Percentiles rank a stretch among this genome's conserved stretches.
Evolutionary conservation across 495 filamentous ascomycete genomes (phyloP).

Genomic region (Penicillium argentinense): DNA sequence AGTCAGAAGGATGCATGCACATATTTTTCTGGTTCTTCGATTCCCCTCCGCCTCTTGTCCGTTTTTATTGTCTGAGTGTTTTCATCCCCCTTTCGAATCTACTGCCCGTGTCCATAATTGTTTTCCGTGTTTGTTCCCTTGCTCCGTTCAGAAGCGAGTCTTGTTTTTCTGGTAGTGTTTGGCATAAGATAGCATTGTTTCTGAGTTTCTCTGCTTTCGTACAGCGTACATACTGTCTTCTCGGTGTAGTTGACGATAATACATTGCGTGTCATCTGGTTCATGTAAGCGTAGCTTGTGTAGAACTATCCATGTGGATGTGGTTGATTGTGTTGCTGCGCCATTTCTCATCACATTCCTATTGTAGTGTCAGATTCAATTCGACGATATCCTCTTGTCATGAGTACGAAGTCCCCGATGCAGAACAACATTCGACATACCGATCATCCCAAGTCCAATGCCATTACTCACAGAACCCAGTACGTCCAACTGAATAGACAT

Average conservation of each 20-base stretch:
- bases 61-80: conserved; percentile 19
- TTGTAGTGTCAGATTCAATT: no score
- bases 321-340: no score
- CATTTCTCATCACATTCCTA: no score
- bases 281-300: background rate
- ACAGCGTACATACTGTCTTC: conserved; percentile 19
- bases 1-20: conserved; percentile 23
- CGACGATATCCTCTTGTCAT: no score
- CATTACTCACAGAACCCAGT: no score
- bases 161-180: conserved; percentile 25
- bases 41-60: conserved; percentile 5
- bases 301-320: no score
- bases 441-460: no score
- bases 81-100: conserved; percentile 22
- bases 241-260: conserved; percentile 15
- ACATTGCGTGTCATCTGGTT: conserved; percentile 11
- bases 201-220: conserved; percentile 11
- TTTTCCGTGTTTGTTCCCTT: conserved; percentile 24
- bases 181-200: conserved; percentile 36
- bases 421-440: no score
- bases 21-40: conserved; percentile 23
- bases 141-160: conserved; percentile 33
- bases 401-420: no score
- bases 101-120: conserved; percentile 34
- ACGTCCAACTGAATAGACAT: no score